A percentile compares a stretch with the other conserved stretches of the same genome.
Evolutionary conservation across 768 basidiomycete species (phyloP).

Genomic region (Rhizopogon rudus): DNA sequence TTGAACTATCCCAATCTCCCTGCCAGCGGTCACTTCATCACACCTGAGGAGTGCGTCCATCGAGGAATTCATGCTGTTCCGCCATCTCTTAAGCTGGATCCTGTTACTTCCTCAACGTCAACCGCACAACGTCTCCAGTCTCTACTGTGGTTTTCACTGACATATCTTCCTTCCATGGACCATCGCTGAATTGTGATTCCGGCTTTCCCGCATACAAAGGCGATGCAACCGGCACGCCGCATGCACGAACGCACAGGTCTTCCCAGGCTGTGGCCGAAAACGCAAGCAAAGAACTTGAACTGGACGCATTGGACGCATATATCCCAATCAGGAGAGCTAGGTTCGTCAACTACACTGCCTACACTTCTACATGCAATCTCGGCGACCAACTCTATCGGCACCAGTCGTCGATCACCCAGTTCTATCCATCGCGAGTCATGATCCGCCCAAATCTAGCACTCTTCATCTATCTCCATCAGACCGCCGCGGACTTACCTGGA

Average conservation of each 20-base stretch:
- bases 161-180: background rate
- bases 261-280: background rate
- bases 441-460: constrained; percentile 12
- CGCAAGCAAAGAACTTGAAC: background rate
- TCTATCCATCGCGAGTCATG: background rate
- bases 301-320: background rate
- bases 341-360: background rate
- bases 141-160: constrained; percentile 1
- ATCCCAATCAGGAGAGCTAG: background rate
- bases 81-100: constrained; percentile 1
- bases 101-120: constrained; percentile 7
- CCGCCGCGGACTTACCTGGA: constrained; percentile 1
- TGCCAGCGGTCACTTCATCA: constrained; percentile 1
- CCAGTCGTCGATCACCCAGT: background rate
- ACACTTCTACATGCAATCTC: background rate
- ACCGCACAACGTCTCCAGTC: background rate
- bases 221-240: background rate
- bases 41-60: constrained; percentile 8
- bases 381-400: background rate
- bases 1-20: constrained; percentile 5
- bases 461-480: background rate
- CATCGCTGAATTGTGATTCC: background rate
- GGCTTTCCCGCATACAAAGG: background rate
- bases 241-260: background rate
- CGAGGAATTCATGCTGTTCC: constrained; percentile 14